Conservation (phyloP, 129 eudicot genomes). For the Flaveria robusta region DNA sequence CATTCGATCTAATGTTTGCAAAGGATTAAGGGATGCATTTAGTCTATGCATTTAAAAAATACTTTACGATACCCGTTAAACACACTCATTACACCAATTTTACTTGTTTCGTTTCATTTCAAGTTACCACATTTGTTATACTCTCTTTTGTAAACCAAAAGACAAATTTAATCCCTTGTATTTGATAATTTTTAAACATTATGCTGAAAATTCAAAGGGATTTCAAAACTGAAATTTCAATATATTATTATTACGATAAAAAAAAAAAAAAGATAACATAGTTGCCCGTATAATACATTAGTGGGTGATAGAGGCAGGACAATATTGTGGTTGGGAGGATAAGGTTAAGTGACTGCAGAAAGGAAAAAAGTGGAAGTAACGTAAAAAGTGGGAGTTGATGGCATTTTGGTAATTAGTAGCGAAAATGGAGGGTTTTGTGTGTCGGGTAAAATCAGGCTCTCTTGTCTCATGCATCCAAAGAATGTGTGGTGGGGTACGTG, state of each 20-base stretch:
- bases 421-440: constrained; percentile 20
- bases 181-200: too few relatives aligned
- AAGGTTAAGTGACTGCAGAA: constrained; percentile 8
- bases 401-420: constrained; percentile 17
- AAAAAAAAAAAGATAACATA: background rate
- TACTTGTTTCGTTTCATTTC: too few relatives aligned
- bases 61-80: too few relatives aligned
- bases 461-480: constrained; percentile 27
- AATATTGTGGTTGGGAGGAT: constrained; percentile 7
- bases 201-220: too few relatives aligned
- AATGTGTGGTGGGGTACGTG: constrained; percentile 43
- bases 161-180: too few relatives aligned
- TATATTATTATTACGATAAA: background rate
- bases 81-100: too few relatives aligned
- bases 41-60: too few relatives aligned
- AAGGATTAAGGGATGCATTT: too few relatives aligned
- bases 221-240: background rate
- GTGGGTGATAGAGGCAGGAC: background rate
- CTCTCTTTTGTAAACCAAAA: too few relatives aligned
- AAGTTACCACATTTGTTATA: too few relatives aligned
- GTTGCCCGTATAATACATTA: background rate
- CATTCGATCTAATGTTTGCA: too few relatives aligned
- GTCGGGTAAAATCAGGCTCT: constrained; percentile 20
- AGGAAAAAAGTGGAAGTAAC: constrained; percentile 21
- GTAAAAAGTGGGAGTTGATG: constrained; percentile 48